A percentile compares a stretch with the other conserved stretches of the same genome.
phyloP scores from a whole-genome alignment of 2,329 filamentous ascomycete genomes.

The Aspergillus novofumigatus region DNA sequence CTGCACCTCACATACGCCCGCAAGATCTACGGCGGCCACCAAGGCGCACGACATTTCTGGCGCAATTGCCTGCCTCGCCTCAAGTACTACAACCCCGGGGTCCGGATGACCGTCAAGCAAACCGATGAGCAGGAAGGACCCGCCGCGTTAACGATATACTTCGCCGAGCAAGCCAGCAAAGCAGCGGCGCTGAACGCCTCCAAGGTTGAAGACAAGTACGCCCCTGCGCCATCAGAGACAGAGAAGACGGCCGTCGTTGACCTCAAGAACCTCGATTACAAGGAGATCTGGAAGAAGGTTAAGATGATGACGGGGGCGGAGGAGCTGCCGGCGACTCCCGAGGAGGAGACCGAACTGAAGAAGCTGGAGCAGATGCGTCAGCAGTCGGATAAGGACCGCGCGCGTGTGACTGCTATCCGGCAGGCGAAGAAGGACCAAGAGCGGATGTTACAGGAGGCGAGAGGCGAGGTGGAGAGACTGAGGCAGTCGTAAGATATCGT shows the following conservation, averaged over 20 bases:
- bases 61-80: conserved; percentile 73
- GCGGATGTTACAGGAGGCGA: conserved; percentile 41
- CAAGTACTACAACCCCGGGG: conserved; percentile 87
- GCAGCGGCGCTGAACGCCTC: conserved; percentile 23
- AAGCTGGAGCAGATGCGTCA: conserved; percentile 32
- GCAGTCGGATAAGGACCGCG: conserved; percentile 37
- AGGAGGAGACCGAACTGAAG: conserved; percentile 35
- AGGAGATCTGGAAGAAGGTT: conserved; percentile 43
- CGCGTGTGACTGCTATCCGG: conserved; percentile 34
- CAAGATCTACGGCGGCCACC: conserved; percentile 39
- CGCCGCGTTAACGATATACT: conserved; percentile 41
- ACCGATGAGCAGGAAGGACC: conserved; percentile 49
- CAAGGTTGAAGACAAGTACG: conserved; percentile 28
- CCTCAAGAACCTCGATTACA: conserved; percentile 35
- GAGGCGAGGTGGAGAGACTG: conserved; percentile 42
- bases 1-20: conserved; percentile 43
- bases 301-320: conserved; percentile 38
- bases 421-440: conserved; percentile 45
- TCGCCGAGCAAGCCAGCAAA: conserved; percentile 30
- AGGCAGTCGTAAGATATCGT: conserved; percentile 26
- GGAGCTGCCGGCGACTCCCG: conserved; percentile 29
- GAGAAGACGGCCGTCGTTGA: conserved; percentile 36
- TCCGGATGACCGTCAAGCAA: conserved; percentile 79
- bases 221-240: conserved; percentile 26
- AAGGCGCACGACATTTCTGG: conserved; percentile 76